A percentile compares a stretch with the other conserved stretches of the same genome.
Evolutionary conservation across 2,329 filamentous ascomycete genomes (phyloP).

Genomic region (Tolypocladium amazonense): DNA sequence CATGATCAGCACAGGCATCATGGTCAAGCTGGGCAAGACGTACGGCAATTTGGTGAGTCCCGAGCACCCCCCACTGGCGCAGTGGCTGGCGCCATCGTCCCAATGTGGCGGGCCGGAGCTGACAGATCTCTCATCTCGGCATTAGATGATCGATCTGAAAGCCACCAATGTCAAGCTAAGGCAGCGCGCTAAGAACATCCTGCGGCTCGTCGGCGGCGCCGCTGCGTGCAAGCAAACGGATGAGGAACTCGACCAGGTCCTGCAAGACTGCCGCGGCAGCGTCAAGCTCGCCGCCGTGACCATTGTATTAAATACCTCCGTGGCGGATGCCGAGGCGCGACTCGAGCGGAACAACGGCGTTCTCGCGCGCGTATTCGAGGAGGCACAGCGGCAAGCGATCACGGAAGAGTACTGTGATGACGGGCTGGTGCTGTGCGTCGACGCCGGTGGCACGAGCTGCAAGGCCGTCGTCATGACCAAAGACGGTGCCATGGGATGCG

Average conservation of each 20-base stretch:
- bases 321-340: constrained; percentile 10
- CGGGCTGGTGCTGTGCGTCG: constrained; percentile 22
- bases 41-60: constrained; percentile 26
- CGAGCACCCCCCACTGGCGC: too few species aligned
- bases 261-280: constrained; percentile 6
- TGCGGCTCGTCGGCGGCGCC: constrained; percentile 7
- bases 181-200: constrained; percentile 13
- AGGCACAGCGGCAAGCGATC: neutral
- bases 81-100: neutral
- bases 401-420: neutral
- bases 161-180: constrained; percentile 25
- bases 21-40: constrained; percentile 29
- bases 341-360: constrained; percentile 7
- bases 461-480: constrained; percentile 22
- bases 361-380: constrained; percentile 7
- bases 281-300: constrained; percentile 3
- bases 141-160: constrained; percentile 14
- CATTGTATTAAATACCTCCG: neutral
- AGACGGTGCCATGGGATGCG: constrained; percentile 13
- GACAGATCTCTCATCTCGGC: neutral
- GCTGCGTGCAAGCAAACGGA: constrained; percentile 7
- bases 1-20: constrained; percentile 31
- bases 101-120: constrained; percentile 4
- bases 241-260: constrained; percentile 8
- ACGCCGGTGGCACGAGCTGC: constrained; percentile 31